Evolutionary conservation across 2,329 filamentous ascomycete genomes (phyloP), one percentile per base, ranked within the genome.

Genomic region (Alternaria alternata): DNA sequence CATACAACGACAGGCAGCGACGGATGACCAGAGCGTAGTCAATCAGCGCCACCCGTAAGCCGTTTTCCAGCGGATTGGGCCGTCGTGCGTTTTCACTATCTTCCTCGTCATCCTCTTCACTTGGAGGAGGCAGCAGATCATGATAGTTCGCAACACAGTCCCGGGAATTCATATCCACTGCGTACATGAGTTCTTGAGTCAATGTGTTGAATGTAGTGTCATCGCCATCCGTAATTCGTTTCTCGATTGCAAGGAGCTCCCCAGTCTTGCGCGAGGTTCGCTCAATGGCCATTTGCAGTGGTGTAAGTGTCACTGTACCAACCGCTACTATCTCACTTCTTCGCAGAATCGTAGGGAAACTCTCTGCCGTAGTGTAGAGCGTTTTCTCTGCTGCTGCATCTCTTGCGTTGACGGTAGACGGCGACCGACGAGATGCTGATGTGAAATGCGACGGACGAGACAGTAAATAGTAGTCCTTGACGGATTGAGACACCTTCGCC

Each of bases 11-110:
- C 64, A 98, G 79, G 70, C 92, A 94, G 65, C 92, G 89, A 81
- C 94, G 93, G 70, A 98, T 88, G 77, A 92, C 89, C 61, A 96
- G 86, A 3, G 93, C 92, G 77, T 98, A 94, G 72, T 98, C 95
- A 42, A 96, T 86, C 30, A 98, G 84, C 0, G 93, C 91, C 76
- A 94, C 91, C 72, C 90, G 91, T 66, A 98, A 88, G 1, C 93
- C 92, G 49, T 87, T 92, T 66, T 96, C 90, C 69, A 93, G 85
- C 2, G 82, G 81, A 65, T 85, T 83, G 26, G 81, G 71, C 11
- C 76, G 75, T 32, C 77, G 75, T 0, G 83, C 82, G 22, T 81
- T 81, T 5, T 81, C 81, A 20, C 80, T 76, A 38, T 77, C 69
- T 8, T 69, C 82, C 9, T 81, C 78, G 1, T 69, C 75, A 30